These are phyloP conservation scores for Clonostachys chloroleuca DNA, from an alignment of 2,329 filamentous ascomycete species.

Conservation along the genomic window DNA sequence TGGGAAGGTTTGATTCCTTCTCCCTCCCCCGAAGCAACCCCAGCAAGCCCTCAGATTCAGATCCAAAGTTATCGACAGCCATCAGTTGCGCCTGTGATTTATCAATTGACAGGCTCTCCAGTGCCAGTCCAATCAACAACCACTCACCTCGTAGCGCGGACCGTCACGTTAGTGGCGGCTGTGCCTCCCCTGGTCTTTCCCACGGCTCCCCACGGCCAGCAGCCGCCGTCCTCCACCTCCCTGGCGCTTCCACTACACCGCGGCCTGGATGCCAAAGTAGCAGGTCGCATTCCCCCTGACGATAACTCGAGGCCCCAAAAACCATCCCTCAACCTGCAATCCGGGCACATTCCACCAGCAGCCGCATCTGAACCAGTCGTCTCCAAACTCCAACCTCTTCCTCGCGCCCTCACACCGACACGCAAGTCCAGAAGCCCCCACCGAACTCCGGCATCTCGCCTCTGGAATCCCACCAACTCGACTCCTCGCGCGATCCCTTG, in stretches of 20 bases:
- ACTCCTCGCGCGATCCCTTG: constrained; percentile 37
- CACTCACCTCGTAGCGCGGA: background rate
- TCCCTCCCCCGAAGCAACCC: no score
- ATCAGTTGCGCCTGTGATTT: background rate
- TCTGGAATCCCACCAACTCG: constrained; percentile 59
- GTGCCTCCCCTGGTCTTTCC: constrained; percentile 2
- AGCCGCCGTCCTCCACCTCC: constrained; percentile 1
- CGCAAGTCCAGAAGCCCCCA: constrained; percentile 21
- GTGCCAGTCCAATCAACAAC: background rate
- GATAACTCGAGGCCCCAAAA: no score
- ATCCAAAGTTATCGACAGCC: no score
- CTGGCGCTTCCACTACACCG: background rate
- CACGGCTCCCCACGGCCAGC: constrained; percentile 6
- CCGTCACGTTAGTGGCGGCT: constrained; percentile 5
- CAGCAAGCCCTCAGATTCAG: no score
- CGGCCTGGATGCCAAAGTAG: no score
- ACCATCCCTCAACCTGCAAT: no score
- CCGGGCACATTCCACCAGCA: no score
- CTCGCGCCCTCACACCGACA: constrained; percentile 32
- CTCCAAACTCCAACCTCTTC: constrained; percentile 15
- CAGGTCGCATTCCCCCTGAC: no score
- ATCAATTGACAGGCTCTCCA: background rate
- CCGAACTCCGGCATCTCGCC: constrained; percentile 40
- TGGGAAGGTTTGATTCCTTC: no score
- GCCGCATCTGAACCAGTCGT: background rate